Conservation (phyloP, 2,329 filamentous ascomycete genomes). For the Teratosphaeria nubilosa region DNA sequence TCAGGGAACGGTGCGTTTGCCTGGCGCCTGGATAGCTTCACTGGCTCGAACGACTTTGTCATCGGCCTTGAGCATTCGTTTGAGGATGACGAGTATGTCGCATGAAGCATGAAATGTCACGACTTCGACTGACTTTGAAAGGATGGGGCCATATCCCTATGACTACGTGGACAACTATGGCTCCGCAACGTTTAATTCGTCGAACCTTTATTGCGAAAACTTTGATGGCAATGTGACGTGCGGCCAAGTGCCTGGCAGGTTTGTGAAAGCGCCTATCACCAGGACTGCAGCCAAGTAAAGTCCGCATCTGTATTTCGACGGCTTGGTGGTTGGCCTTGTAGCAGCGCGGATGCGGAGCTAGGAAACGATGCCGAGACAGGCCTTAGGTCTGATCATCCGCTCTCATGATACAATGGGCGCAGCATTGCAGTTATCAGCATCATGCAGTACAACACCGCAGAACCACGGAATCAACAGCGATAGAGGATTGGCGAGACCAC, state of each 20-base stretch:
- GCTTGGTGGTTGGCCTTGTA: too few relatives aligned
- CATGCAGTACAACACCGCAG: too few relatives aligned
- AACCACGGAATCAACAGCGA: too few relatives aligned
- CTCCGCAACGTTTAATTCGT: not conserved
- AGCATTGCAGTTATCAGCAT: not conserved
- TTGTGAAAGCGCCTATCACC: not conserved
- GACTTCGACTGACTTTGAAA: conserved; percentile 6
- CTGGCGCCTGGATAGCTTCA: conserved; percentile 16
- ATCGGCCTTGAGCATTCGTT: conserved; percentile 19
- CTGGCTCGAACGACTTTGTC: conserved; percentile 12
- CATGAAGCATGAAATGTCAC: too few relatives aligned
- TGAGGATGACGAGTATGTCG: conserved; percentile 19
- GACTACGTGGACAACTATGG: conserved; percentile 20
- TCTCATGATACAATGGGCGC: not conserved
- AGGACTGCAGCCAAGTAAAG: not conserved
- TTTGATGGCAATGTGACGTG: not conserved
- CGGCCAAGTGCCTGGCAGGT: not conserved
- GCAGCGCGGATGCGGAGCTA: too few relatives aligned
- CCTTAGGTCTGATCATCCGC: not conserved
- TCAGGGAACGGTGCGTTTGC: conserved; percentile 12
- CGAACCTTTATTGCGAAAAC: not conserved
- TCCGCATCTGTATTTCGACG: not conserved
- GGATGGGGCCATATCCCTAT: conserved; percentile 21
- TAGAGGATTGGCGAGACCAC: too few relatives aligned
- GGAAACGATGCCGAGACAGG: not conserved